These are phyloP conservation scores for Cochlearia excelsa DNA, from an alignment of 345 rosid genomes.

Conservation along the genomic window DNA sequence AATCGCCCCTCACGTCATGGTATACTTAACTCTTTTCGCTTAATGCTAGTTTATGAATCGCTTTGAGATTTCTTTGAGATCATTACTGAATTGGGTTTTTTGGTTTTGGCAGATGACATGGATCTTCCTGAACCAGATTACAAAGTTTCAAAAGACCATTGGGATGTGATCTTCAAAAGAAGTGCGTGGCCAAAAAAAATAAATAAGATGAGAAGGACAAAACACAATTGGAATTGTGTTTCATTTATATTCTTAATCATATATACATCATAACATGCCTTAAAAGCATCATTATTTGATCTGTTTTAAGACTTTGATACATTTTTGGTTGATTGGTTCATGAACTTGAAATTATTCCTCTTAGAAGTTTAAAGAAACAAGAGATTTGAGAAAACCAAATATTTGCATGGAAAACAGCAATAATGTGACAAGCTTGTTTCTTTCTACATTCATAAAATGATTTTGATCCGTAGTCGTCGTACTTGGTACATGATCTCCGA, in stretches of 20 bases:
- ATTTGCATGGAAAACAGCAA: too few species aligned
- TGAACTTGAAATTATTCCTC: too few species aligned
- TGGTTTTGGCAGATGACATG: slow-evolving; percentile 78
- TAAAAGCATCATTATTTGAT: too few species aligned
- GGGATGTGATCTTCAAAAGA: slow-evolving; percentile 48
- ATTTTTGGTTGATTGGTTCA: too few species aligned
- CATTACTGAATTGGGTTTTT: neutral
- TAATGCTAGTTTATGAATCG: neutral
- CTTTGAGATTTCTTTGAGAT: neutral
- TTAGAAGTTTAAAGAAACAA: too few species aligned
- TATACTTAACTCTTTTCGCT: slow-evolving; percentile 29
- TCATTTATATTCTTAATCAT: slow-evolving; percentile 22
- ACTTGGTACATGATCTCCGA: too few species aligned
- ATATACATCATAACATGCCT: slow-evolving; percentile 16
- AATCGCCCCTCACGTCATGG: slow-evolving; percentile 99
- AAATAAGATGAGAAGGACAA: slow-evolving; percentile 28
- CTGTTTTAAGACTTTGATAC: too few species aligned
- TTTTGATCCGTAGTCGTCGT: too few species aligned
- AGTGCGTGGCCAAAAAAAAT: neutral
- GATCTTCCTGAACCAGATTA: slow-evolving; percentile 95
- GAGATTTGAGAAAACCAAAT: too few species aligned
- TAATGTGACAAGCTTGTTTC: too few species aligned
- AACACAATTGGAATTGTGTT: slow-evolving; percentile 35
- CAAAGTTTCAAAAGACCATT: slow-evolving; percentile 46
- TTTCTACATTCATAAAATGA: too few species aligned